Conservation (phyloP, 768 basidiomycete species). For the Hysterangium stoloniferum region DNA sequence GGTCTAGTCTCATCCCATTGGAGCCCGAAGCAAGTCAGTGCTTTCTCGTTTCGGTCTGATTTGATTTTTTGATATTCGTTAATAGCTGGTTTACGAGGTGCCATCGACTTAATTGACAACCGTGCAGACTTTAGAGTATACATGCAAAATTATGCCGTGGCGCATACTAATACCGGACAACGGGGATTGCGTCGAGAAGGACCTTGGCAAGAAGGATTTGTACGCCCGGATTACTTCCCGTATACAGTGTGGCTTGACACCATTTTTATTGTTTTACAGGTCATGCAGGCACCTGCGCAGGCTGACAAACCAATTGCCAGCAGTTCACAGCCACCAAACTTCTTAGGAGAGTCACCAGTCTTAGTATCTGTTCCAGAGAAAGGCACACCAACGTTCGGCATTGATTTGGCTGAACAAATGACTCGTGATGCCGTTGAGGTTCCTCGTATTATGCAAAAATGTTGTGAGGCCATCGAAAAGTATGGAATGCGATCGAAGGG, state of each 20-base stretch:
- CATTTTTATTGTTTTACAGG: slow-evolving; percentile 29
- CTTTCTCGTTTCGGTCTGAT: not conserved
- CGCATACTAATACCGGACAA: slow-evolving; percentile 48
- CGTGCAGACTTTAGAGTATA: slow-evolving; percentile 90
- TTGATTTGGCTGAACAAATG: slow-evolving; percentile 92
- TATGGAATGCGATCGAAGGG: slow-evolving; percentile 79
- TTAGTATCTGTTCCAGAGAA: too few species aligned
- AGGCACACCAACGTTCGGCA: slow-evolving; percentile 81
- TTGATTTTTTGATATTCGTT: slow-evolving; percentile 8
- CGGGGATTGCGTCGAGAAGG: slow-evolving; percentile 85
- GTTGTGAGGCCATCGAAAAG: slow-evolving; percentile 86
- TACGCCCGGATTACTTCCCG: slow-evolving; percentile 37
- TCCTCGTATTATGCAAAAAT: slow-evolving; percentile 80
- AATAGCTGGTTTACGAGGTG: slow-evolving; percentile 62
- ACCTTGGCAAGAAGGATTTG: slow-evolving; percentile 88
- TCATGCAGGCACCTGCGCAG: slow-evolving; percentile 53
- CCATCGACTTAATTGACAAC: slow-evolving; percentile 90
- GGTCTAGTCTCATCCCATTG: slow-evolving; percentile 68
- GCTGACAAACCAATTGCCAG: not conserved
- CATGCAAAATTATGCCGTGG: slow-evolving; percentile 97
- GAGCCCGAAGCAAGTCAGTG: slow-evolving; percentile 53
- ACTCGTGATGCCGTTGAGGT: slow-evolving; percentile 84
- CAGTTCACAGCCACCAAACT: slow-evolving; percentile 10
- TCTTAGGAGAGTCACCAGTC: slow-evolving; percentile 20
- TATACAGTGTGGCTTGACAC: slow-evolving; percentile 6